These are phyloP conservation scores for Heritiera fomes DNA, from an alignment of 345 rosid genomes.

Conservation along the genomic window DNA sequence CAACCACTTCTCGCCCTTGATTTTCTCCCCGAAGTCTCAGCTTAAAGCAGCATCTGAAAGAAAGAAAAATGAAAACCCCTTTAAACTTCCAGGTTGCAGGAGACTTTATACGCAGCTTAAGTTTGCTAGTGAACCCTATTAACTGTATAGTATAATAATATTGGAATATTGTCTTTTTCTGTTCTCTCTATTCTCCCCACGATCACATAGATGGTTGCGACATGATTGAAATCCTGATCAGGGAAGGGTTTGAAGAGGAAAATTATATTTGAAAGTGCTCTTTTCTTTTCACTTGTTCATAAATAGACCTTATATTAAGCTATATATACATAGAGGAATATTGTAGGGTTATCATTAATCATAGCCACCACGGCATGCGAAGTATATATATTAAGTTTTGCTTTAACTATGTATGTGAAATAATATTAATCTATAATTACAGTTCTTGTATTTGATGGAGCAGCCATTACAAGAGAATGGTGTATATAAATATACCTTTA, in stretches of 20 bases:
- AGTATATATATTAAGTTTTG: background rate
- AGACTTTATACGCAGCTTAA: constrained; percentile 15
- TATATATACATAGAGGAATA: background rate
- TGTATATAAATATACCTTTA: no score
- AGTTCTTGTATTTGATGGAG: no score
- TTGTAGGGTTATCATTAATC: constrained; percentile 19
- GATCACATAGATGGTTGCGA: constrained; percentile 7
- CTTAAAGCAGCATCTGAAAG: constrained; percentile 18
- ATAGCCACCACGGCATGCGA: background rate
- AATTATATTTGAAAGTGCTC: constrained; percentile 5
- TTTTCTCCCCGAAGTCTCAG: background rate
- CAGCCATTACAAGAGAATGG: background rate
- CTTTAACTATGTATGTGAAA: background rate
- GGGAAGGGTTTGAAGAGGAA: constrained; percentile 9
- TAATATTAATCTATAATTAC: no score
- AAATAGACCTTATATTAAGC: background rate
- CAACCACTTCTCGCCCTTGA: background rate
- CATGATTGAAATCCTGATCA: background rate
- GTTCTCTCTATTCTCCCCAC: background rate
- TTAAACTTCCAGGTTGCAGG: background rate
- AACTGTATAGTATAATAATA: background rate
- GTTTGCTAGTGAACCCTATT: constrained; percentile 8
- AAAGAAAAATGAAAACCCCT: background rate
- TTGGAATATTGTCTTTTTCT: background rate
- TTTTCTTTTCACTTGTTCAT: background rate